phyloP scores from a whole-genome alignment of 176 grass and related monocot species.

The Zea mays region Zm-B73-REFERENCE-NAM-5.0 NC_050097.1:10951001-10951500 shows the following conservation, averaged over 20 bases:
- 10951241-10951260: constrained; percentile 53
- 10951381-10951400: constrained; percentile 55
- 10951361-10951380: constrained; percentile 54
- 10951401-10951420: constrained; percentile 53
- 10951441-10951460: constrained; percentile 52
- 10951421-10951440: constrained; percentile 62
- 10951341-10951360: background rate
- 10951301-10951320: constrained; percentile 17
- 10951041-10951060: constrained; percentile 44
- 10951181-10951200: constrained; percentile 72
- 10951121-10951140: constrained; percentile 44
- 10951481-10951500: constrained; percentile 48
- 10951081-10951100: constrained; percentile 62
- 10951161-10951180: constrained; percentile 67
- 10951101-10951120: constrained; percentile 45
- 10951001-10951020: background rate
- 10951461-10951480: constrained; percentile 79
- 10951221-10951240: constrained; percentile 62
- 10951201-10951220: constrained; percentile 56
- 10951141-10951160: constrained; percentile 46
- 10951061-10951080: constrained; percentile 60
- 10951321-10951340: background rate
- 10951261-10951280: constrained; percentile 68
- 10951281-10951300: constrained; percentile 63
- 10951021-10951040: background rate